Conservation (phyloP, 2,329 filamentous ascomycete genomes). For the Fusarium cyanostomum region DNA sequence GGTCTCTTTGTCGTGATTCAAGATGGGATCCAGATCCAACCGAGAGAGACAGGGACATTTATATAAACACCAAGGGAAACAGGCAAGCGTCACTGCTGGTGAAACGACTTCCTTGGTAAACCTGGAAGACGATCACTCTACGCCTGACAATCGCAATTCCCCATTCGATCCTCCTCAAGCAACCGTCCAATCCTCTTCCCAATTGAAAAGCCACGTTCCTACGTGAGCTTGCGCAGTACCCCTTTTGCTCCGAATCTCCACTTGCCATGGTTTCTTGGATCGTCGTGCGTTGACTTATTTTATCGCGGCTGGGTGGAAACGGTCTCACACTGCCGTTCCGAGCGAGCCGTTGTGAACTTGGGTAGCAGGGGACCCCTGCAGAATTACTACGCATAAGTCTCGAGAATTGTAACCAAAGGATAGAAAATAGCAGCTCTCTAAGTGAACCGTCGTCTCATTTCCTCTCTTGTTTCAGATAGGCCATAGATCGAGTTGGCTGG, state of each 20-base stretch:
- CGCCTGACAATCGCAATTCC: constrained; percentile 23
- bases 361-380: too few relatives aligned
- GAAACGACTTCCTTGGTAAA: background rate
- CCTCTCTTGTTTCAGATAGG: background rate
- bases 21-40: background rate
- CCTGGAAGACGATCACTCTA: constrained; percentile 19
- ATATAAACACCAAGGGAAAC: constrained; percentile 14
- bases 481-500: background rate
- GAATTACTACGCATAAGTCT: too few relatives aligned
- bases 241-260: background rate
- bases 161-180: background rate
- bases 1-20: background rate
- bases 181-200: background rate
- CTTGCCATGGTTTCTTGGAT: background rate
- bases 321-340: too few relatives aligned
- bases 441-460: background rate
- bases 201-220: background rate
- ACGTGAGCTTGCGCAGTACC: background rate
- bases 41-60: constrained; percentile 5
- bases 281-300: background rate
- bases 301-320: too few relatives aligned
- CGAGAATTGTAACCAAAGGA: too few relatives aligned
- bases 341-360: too few relatives aligned
- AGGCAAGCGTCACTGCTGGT: constrained; percentile 4
- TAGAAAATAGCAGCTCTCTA: too few relatives aligned